Percentiles rank a stretch among this genome's conserved stretches.
These are phyloP conservation scores for Cladorrhinum samala DNA, from an alignment of 495 filamentous ascomycete species.

Conservation along the genomic window DNA sequence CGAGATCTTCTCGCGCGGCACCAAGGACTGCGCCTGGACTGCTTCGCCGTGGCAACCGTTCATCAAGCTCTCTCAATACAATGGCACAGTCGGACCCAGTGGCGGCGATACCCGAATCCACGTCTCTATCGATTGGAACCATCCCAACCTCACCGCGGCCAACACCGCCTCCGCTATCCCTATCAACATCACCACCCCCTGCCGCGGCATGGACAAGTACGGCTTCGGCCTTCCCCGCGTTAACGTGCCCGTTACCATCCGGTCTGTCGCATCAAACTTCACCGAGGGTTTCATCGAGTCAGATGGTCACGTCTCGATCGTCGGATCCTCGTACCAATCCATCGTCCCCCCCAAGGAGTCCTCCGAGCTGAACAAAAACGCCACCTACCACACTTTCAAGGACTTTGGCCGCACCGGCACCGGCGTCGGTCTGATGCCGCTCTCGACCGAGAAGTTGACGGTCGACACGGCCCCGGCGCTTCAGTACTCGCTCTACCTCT, in stretches of 20 bases:
- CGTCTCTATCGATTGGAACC: slow-evolving; percentile 56
- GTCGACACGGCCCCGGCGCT: slow-evolving; percentile 47
- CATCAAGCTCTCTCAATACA: slow-evolving; percentile 50
- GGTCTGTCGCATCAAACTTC: slow-evolving; percentile 49
- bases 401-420: slow-evolving; percentile 53
- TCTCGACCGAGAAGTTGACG: slow-evolving; percentile 42
- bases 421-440: slow-evolving; percentile 52
- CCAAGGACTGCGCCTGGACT: slow-evolving; percentile 50
- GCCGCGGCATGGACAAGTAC: slow-evolving; percentile 48
- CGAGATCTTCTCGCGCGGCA: slow-evolving; percentile 62
- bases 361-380: slow-evolving; percentile 30
- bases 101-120: slow-evolving; percentile 51
- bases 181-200: slow-evolving; percentile 51
- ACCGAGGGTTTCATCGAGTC: slow-evolving; percentile 58
- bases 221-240: slow-evolving; percentile 44
- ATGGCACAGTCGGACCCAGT: slow-evolving; percentile 48
- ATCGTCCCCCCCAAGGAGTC: slow-evolving; percentile 33
- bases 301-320: slow-evolving; percentile 55
- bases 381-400: slow-evolving; percentile 47
- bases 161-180: slow-evolving; percentile 38
- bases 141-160: slow-evolving; percentile 41
- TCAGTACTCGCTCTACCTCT: slow-evolving; percentile 61
- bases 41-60: slow-evolving; percentile 47
- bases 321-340: slow-evolving; percentile 48
- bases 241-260: slow-evolving; percentile 53